Conservation (phyloP, 2,329 filamentous ascomycete genomes). For the Fusarium xyrophilum region DNA sequence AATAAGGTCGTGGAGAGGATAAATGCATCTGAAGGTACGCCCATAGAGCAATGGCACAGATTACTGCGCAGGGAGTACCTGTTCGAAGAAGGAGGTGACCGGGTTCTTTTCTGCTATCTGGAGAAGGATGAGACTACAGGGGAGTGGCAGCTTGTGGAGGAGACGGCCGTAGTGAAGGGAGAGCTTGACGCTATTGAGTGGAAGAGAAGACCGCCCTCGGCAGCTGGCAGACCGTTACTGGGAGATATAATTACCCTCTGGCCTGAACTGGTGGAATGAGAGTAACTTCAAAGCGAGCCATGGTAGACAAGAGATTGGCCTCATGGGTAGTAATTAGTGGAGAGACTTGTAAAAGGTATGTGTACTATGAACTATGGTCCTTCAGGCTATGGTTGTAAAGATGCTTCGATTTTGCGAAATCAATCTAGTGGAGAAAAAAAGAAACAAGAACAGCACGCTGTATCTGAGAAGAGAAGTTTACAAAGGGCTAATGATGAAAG, state of each 20-base stretch:
- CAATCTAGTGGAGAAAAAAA: neutral
- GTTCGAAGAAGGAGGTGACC: constrained; percentile 47
- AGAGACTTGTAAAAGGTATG: neutral
- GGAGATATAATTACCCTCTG: constrained; percentile 17
- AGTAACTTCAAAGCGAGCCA: neutral
- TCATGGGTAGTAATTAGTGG: neutral
- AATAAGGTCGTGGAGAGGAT: constrained; percentile 41
- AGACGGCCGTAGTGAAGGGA: constrained; percentile 15
- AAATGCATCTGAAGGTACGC: constrained; percentile 42
- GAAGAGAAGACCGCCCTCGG: constrained; percentile 26
- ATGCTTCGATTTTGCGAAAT: neutral
- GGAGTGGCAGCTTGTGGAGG: constrained; percentile 32
- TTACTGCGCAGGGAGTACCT: constrained; percentile 46
- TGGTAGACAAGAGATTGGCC: neutral
- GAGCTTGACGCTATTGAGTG: constrained; percentile 24
- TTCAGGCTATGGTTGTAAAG: neutral
- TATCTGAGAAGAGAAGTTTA: neutral
- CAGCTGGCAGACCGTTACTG: constrained; percentile 23
- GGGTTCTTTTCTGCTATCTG: constrained; percentile 43
- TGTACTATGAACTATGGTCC: too few species aligned
- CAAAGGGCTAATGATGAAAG: neutral
- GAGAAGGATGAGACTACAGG: constrained; percentile 32
- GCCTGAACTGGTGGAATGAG: constrained; percentile 3
- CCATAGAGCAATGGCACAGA: constrained; percentile 43
- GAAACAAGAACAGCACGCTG: neutral